phyloP scores from a whole-genome alignment of 2,329 filamentous ascomycete species.

The Aspergillus sp. region DNA sequence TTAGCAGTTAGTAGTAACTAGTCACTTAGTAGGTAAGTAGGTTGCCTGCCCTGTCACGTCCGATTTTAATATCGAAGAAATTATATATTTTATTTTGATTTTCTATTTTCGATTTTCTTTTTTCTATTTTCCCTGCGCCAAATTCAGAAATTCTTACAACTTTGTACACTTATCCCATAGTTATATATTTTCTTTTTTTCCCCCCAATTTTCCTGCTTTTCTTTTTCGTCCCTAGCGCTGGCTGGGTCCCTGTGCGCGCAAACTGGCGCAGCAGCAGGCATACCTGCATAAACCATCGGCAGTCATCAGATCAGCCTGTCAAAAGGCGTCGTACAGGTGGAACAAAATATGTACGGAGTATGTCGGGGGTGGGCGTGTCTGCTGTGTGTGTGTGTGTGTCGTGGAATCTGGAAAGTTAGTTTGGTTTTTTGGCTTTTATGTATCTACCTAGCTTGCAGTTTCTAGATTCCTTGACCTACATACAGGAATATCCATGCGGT shows the following conservation, averaged over 20 bases:
- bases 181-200: too few relatives aligned
- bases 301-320: conserved; percentile 12
- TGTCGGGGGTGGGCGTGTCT: not conserved
- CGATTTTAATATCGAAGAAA: not conserved
- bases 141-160: too few relatives aligned
- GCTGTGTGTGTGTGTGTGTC: not conserved
- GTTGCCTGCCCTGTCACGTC: not conserved
- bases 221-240: conserved; percentile 5
- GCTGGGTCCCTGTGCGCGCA: not conserved
- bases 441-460: not conserved
- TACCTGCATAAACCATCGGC: conserved; percentile 2
- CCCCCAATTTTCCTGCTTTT: not conserved
- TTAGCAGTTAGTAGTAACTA: too few relatives aligned
- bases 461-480: not conserved
- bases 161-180: too few relatives aligned
- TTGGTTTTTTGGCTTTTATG: not conserved
- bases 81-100: not conserved
- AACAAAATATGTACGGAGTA: not conserved
- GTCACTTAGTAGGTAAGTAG: too few relatives aligned
- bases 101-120: not conserved
- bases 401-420: conserved; percentile 1
- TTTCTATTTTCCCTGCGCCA: not conserved
- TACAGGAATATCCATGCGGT: not conserved
- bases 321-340: conserved; percentile 6
- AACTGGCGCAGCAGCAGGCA: not conserved